phyloP scores from a whole-genome alignment of 257 asterid genomes.

The Henckelia pumila region DNA sequence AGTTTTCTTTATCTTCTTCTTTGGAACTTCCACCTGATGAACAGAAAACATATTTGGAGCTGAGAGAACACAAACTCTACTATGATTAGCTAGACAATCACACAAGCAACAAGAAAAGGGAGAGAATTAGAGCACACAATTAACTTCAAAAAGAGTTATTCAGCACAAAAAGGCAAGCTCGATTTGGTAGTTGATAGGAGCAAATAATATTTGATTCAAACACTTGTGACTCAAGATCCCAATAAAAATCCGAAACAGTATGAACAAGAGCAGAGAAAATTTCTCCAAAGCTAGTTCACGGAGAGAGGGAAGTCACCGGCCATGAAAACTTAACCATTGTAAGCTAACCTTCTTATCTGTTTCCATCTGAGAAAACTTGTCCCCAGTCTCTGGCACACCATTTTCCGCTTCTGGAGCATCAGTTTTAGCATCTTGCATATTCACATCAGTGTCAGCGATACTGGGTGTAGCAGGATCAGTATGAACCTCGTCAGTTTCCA shows the following conservation, averaged over 20 bases:
- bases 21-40: slow-evolving; percentile 4
- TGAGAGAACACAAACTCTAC: not conserved
- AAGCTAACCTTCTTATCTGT: slow-evolving; percentile 19
- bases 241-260: not conserved
- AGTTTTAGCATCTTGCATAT: slow-evolving; percentile 63
- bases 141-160: too few species aligned
- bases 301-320: not conserved
- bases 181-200: not conserved
- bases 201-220: not conserved
- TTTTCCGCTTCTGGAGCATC: slow-evolving; percentile 66
- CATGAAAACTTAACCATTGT: not conserved
- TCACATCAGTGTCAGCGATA: slow-evolving; percentile 48
- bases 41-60: not conserved
- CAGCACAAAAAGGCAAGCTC: not conserved
- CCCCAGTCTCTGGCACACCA: slow-evolving; percentile 50
- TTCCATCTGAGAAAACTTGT: slow-evolving; percentile 27
- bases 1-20: slow-evolving; percentile 18
- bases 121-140: not conserved
- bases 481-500: slow-evolving; percentile 70
- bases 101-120: not conserved
- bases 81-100: not conserved
- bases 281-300: not conserved
- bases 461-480: slow-evolving; percentile 41
- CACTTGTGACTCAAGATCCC: not conserved
- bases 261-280: not conserved